phyloP scores from a whole-genome alignment of 1,284 basidiomycete genomes.

The Apiotrichum porosum region DNA sequence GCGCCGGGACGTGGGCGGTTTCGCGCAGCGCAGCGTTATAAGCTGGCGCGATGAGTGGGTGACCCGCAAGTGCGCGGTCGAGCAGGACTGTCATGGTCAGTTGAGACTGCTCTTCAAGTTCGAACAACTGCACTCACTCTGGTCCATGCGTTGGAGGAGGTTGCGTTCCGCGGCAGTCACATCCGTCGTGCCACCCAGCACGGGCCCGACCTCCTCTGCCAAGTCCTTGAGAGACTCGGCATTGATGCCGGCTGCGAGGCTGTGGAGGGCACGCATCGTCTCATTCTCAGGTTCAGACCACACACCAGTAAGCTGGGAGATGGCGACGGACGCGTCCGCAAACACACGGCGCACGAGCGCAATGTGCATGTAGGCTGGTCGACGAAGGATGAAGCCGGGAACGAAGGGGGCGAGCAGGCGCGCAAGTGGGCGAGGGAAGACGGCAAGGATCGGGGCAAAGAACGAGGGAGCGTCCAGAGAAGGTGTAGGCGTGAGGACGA shows the following conservation, averaged over 20 bases:
- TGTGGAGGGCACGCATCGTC: neutral
- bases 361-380: conserved; percentile 33
- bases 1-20: too few relatives aligned
- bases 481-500: conserved; percentile 31
- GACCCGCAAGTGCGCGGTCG: neutral
- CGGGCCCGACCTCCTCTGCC: conserved; percentile 2
- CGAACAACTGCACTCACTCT: too few relatives aligned
- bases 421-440: conserved; percentile 4
- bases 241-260: neutral
- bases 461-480: neutral
- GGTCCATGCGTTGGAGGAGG: conserved; percentile 14
- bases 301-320: conserved; percentile 35
- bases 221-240: neutral
- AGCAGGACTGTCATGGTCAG: neutral
- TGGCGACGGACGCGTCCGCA: conserved; percentile 28
- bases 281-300: conserved; percentile 18
- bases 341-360: conserved; percentile 27
- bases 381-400: neutral
- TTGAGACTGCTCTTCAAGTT: too few relatives aligned
- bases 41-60: neutral
- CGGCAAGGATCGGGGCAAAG: conserved; percentile 4
- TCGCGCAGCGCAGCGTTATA: neutral
- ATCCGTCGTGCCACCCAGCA: conserved; percentile 1
- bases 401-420: conserved; percentile 1
- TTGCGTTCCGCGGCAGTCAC: conserved; percentile 1